Base-by-base conservation (phyloP, 257 asterid species). In the Coffea canephora region DNA sequence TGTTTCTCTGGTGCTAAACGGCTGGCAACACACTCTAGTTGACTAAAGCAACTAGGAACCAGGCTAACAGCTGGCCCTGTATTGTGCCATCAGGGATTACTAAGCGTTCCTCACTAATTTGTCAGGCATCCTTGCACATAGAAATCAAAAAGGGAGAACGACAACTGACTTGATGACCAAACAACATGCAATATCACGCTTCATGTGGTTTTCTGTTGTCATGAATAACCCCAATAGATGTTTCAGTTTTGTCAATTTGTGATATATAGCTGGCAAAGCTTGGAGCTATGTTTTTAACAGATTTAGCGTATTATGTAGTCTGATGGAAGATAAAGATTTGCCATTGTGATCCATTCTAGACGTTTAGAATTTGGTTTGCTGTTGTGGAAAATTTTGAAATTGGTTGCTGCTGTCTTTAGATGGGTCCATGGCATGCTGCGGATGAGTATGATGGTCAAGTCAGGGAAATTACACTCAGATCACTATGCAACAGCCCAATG, bases 401-500 rank as follows among this genome's bases (percentile, higher is more conserved):
- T 65, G 52, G 50, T 74, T 78, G 78, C n/a, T 86, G 75, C 80
- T 78, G 64, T 82, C 73, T 75, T 77, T 82, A 94, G 98, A 87
- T 93, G 86, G 94, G 93, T 82, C 92, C 82, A 83, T 95, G 97
- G 98, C 88, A 85, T 82, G 89, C 91, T 71, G 89, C 95, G 46
- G 93, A 89, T 74, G 94, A 91, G 80, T 90, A 93, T 87, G 87
- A 89, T 70, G 99, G 99, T 76, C 90, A 82, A 85, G 91, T 95
- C 77, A 89, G 99, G 89, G 98, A 95, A 85, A 91, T 93, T 79
- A 88, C 89, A 65, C 88, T 86, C 78, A 90, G 93, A 85, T 84
- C 91, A 68, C 78, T 91, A 85, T 95, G 98, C 79, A 85, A 91
- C 76, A 91, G 93, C 80, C 97, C 99, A n/a, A 89, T 95, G 95